phyloP scores from a whole-genome alignment of 2,329 filamentous ascomycete species.

The Aspergillus novofumigatus region DNA sequence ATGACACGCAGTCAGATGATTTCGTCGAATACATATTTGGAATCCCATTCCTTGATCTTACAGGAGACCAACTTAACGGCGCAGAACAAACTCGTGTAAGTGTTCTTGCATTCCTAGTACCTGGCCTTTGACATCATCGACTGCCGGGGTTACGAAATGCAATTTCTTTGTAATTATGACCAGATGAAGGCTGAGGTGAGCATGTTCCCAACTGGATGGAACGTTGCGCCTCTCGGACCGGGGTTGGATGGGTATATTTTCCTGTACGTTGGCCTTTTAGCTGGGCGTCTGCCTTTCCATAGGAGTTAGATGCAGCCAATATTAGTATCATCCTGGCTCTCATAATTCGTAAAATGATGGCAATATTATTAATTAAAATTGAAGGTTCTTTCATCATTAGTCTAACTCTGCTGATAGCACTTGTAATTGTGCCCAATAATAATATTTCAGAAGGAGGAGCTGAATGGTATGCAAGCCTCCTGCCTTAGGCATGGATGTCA shows the following conservation, averaged over 20 bases:
- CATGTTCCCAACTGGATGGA: slow-evolving; percentile 23
- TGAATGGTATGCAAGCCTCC: not conserved
- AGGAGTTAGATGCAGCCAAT: not conserved
- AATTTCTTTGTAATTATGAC: slow-evolving; percentile 5
- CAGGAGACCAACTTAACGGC: slow-evolving; percentile 18
- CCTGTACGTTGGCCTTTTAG: not conserved
- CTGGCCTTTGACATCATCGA: not conserved
- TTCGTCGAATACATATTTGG: not conserved
- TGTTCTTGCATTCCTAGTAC: not conserved
- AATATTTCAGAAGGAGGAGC: not conserved
- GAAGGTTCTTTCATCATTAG: not conserved
- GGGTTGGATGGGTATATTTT: slow-evolving; percentile 4
- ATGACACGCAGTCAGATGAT: not conserved
- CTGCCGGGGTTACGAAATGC: not conserved
- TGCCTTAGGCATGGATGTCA: slow-evolving; percentile 5
- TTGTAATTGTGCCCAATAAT: not conserved
- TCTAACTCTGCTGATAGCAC: not conserved
- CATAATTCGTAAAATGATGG: not conserved
- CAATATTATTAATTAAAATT: not conserved
- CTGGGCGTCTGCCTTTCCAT: not conserved
- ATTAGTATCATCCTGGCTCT: not conserved
- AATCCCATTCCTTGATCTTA: slow-evolving; percentile 18
- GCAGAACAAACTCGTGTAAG: not conserved
- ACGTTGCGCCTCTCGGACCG: slow-evolving; percentile 22
- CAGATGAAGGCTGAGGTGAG: not conserved